These are phyloP conservation scores for Fusarium sp. DNA, from an alignment of 2,329 filamentous ascomycete genomes.

Conservation along the genomic window DNA sequence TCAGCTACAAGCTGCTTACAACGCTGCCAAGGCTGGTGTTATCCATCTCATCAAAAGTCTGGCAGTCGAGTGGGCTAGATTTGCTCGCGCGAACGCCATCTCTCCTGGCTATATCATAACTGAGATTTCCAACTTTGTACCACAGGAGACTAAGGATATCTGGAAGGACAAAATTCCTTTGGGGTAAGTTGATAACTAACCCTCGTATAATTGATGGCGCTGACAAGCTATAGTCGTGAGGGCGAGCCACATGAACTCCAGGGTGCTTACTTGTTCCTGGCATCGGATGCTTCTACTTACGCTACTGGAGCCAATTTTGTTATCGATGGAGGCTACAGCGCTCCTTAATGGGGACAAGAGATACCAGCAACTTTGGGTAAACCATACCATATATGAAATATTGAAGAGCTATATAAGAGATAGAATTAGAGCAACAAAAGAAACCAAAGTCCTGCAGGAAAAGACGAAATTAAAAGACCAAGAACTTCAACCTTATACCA, in stretches of 20 bases:
- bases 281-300: constrained; percentile 51
- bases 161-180: constrained; percentile 48
- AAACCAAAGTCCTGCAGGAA: constrained; percentile 1
- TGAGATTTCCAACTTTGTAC: constrained; percentile 47
- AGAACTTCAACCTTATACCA: neutral
- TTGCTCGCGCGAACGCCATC: constrained; percentile 68
- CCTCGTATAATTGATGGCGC: neutral
- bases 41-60: constrained; percentile 68
- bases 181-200: constrained; percentile 29
- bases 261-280: constrained; percentile 46
- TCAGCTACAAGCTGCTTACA: constrained; percentile 68
- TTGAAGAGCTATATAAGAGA: neutral
- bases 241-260: constrained; percentile 48
- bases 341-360: constrained; percentile 24
- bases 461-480: neutral
- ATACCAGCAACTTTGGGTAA: neutral
- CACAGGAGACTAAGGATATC: constrained; percentile 45
- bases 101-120: constrained; percentile 54
- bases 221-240: constrained; percentile 42
- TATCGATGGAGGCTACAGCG: constrained; percentile 51
- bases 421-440: constrained; percentile 7
- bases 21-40: constrained; percentile 67
- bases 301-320: constrained; percentile 51
- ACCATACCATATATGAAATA: neutral
- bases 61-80: constrained; percentile 68